Percentiles rank a stretch among this genome's conserved stretches.
Evolutionary conservation across 2,329 filamentous ascomycete species (phyloP).

Genomic region (Penicillium sp.): DNA sequence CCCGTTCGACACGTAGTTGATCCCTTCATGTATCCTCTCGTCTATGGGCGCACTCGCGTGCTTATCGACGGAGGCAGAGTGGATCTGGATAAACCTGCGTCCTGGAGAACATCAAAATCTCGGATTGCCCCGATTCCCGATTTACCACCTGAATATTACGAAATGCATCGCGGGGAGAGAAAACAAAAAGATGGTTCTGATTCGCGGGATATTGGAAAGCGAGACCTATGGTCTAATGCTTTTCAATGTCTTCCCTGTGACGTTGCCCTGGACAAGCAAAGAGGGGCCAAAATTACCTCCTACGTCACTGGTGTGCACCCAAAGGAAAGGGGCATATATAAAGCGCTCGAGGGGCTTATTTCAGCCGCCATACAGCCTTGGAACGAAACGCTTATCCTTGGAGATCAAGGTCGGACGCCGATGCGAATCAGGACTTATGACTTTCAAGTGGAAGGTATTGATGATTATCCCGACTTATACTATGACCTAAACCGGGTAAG

Average conservation of each 20-base stretch:
- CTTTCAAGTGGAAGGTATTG: constrained; percentile 9
- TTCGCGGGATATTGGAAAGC: no score
- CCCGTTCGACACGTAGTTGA: constrained; percentile 12
- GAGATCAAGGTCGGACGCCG: constrained; percentile 13
- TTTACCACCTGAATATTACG: not conserved
- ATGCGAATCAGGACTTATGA: constrained; percentile 16
- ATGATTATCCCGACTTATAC: not conserved
- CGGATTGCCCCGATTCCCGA: constrained; percentile 6
- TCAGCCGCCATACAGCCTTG: constrained; percentile 5
- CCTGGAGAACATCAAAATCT: constrained; percentile 5
- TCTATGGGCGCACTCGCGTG: constrained; percentile 12
- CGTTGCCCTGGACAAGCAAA: constrained; percentile 1
- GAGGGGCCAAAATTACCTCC: constrained; percentile 5
- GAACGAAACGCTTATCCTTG: constrained; percentile 8
- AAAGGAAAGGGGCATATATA: constrained; percentile 11
- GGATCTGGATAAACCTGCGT: constrained; percentile 8
- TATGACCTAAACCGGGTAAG: not conserved
- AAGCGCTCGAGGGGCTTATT: constrained; percentile 8
- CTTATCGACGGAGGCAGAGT: constrained; percentile 9
- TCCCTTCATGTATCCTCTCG: constrained; percentile 12
- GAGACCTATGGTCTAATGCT: constrained; percentile 5
- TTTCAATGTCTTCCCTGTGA: constrained; percentile 16
- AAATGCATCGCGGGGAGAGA: no score
- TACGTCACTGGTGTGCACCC: constrained; percentile 14
- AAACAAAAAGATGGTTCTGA: no score